Evolutionary conservation across 257 asterid species (phyloP).

Genomic region (Schizonepeta tenuifolia): DNA sequence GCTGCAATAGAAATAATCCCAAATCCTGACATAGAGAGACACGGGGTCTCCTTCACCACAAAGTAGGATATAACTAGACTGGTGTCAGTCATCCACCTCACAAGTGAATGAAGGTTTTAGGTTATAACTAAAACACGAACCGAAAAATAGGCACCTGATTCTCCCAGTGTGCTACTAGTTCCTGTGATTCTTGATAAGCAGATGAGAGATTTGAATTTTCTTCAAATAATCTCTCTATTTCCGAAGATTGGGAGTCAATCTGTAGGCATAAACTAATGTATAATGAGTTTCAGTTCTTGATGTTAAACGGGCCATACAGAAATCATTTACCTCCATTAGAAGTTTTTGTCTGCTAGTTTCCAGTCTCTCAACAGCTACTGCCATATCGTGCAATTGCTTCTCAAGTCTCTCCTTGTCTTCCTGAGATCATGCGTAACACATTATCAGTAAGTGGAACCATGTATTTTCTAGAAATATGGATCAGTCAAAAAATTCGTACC

Average conservation of each 20-base stretch:
- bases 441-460: not conserved
- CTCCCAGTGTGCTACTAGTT: slow-evolving; percentile 80
- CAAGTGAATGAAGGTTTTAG: slow-evolving; percentile 18
- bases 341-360: slow-evolving; percentile 93
- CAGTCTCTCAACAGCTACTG: slow-evolving; percentile 85
- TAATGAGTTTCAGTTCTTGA: slow-evolving; percentile 38
- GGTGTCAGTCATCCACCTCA: slow-evolving; percentile 11
- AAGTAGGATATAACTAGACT: not conserved
- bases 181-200: slow-evolving; percentile 81
- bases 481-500: slow-evolving; percentile 49
- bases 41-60: too few relatives aligned
- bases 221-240: slow-evolving; percentile 88
- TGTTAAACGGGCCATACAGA: slow-evolving; percentile 20
- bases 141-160: slow-evolving; percentile 62
- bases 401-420: slow-evolving; percentile 89
- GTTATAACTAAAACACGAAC: slow-evolving; percentile 2
- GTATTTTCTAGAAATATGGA: slow-evolving; percentile 18
- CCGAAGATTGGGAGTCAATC: slow-evolving; percentile 98
- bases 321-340: slow-evolving; percentile 68
- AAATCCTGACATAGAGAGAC: too few relatives aligned
- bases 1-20: not conserved
- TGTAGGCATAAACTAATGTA: slow-evolving; percentile 41
- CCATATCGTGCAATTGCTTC: slow-evolving; percentile 95
- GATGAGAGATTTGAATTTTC: slow-evolving; percentile 79
- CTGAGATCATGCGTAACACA: slow-evolving; percentile 44